Base-by-base conservation (phyloP, 352 stramenopile genomes). In the Phytophthora ramorum region DNA sequence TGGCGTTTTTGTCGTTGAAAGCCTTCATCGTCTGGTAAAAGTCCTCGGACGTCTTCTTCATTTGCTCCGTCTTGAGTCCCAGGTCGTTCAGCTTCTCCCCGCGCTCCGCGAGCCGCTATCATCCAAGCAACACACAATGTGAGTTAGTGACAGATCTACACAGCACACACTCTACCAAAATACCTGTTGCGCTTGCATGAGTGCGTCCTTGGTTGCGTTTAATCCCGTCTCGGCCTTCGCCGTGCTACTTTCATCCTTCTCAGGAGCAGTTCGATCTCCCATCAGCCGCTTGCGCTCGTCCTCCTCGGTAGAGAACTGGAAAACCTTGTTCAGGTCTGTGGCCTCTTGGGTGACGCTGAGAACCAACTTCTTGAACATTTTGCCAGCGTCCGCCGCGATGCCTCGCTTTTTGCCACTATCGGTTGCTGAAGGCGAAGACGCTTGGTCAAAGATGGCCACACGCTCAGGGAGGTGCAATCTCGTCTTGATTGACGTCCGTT, bases 1-100 rank as follows among this genome's bases (percentile, higher is more conserved):
- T 92, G 14, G 81, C 75, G 45, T 92, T 91, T 58, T 92, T 90
- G 46, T 92, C 77, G 73, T 95, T 93, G 55, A 91, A 95, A 14
- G 81, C 85, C 66, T 89, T 90, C 83, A 93, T 95, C 3, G 83
- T 91, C 48, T 89, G 78, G 64, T 92, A 92, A 66, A 95, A 95
- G 49, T 93, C 83, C 35, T 91, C 79, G 2, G 87, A 87, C 17
- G 79, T 88, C 63, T 91, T 81, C 58, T 92, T 92, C 79, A 95
- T 91, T 55, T 89, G 78, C 67, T 95, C 85, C 8, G 85, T 93
- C 61, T 95, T 95, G 19, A 92, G 76, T 12, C 74, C 83, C 26
- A 93, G 50, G 45, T 93, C 85, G 44, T 79, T 78, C 26, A 93
- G 55, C 52, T 95, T 95, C 14, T 95, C 87, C 12, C 87, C 87